phyloP scores from a whole-genome alignment of 2,329 filamentous ascomycete species.

The Cladosporium oxysporum region DNA sequence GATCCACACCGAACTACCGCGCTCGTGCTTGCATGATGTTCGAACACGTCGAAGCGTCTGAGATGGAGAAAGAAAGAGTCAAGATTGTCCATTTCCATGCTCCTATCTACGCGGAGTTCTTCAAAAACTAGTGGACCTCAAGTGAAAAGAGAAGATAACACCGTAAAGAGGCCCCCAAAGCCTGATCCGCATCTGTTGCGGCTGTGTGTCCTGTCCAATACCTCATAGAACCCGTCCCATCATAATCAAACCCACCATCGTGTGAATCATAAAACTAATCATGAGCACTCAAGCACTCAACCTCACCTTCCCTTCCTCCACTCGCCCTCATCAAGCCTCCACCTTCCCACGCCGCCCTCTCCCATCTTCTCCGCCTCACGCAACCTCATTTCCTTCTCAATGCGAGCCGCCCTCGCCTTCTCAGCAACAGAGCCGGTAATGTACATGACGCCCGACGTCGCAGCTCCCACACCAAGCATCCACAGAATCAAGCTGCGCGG shows the following conservation, averaged over 20 bases:
- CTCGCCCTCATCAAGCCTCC: conserved; percentile 16
- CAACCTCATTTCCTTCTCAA: conserved; percentile 26
- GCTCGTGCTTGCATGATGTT: too few relatives aligned
- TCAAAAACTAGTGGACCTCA: not conserved
- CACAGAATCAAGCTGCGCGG: not conserved
- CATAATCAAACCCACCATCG: not conserved
- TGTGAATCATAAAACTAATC: not conserved
- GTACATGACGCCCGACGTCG: conserved; percentile 59
- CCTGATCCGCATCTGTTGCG: not conserved
- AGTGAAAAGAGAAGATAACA: not conserved
- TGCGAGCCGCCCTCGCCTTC: conserved; percentile 37
- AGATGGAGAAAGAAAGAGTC: not conserved
- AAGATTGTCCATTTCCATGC: not conserved
- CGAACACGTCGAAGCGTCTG: not conserved
- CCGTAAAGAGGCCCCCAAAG: not conserved
- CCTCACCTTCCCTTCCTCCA: conserved; percentile 3
- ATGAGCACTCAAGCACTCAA: not conserved
- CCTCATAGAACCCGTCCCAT: not conserved
- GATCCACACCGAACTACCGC: too few relatives aligned
- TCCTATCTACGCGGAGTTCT: not conserved
- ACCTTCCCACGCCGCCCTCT: not conserved
- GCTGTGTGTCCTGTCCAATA: not conserved
- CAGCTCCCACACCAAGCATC: conserved; percentile 53
- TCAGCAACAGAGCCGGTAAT: conserved; percentile 61
- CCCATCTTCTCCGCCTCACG: conserved; percentile 5